These are phyloP conservation scores for Sarocladium brachiariae DNA, from an alignment of 2,329 filamentous ascomycete genomes.

Conservation along the genomic window DNA sequence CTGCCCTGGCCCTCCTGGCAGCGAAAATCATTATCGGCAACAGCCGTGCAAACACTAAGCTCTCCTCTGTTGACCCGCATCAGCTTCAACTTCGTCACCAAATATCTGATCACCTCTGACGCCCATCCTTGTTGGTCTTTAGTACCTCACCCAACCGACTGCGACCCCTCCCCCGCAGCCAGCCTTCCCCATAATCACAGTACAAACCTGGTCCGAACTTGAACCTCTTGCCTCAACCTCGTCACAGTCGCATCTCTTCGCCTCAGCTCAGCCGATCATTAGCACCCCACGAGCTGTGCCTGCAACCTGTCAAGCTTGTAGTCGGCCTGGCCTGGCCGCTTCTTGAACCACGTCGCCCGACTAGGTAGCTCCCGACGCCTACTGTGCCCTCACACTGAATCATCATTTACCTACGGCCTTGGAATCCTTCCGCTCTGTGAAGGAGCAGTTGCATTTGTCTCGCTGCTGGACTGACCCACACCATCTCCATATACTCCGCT, in stretches of 20 bases:
- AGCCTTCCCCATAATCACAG: not conserved
- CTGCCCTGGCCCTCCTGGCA: no score
- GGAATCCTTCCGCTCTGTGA: not conserved
- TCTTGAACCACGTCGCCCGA: no score
- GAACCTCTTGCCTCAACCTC: no score
- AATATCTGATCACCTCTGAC: no score
- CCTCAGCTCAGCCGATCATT: not conserved
- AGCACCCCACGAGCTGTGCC: not conserved
- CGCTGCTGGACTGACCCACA: slow-evolving; percentile 4
- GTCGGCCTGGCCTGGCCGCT: no score
- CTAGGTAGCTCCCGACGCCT: not conserved
- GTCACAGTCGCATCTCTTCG: no score
- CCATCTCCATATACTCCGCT: slow-evolving; percentile 9
- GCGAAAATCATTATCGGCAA: no score
- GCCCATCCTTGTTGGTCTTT: no score
- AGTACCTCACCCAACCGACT: no score
- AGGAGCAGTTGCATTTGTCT: not conserved
- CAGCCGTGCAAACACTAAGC: not conserved
- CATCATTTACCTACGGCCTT: not conserved
- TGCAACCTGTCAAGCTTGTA: no score
- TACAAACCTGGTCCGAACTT: not conserved
- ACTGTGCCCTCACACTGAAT: not conserved
- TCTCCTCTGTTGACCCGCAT: not conserved
- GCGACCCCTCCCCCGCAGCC: slow-evolving; percentile 4
- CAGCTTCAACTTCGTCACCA: not conserved